Percentiles rank a stretch among this genome's conserved stretches.
Conservation (phyloP, 2,329 filamentous ascomycete genomes). For the Fusarium albosuccineum region DNA sequence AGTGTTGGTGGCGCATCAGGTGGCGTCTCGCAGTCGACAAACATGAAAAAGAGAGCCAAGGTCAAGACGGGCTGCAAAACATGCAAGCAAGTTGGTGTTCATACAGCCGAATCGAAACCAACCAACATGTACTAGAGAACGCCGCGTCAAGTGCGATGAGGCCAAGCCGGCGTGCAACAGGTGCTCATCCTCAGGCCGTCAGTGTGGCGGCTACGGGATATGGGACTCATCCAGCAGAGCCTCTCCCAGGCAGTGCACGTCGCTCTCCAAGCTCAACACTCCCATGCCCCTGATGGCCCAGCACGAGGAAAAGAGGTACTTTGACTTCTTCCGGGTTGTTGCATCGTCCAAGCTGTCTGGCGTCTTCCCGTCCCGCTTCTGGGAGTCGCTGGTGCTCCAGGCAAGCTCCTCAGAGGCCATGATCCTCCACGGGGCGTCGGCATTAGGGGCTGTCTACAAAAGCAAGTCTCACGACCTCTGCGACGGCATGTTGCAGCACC, state of each 20-base stretch:
- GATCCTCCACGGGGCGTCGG: neutral
- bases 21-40: no score
- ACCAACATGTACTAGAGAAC: neutral
- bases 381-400: neutral
- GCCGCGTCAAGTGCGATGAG: conserved; percentile 5
- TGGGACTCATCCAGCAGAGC: neutral
- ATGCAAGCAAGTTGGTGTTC: neutral
- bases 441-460: neutral
- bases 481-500: neutral
- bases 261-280: neutral
- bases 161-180: neutral
- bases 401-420: neutral
- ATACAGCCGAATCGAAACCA: no score
- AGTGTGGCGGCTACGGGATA: neutral
- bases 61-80: conserved; percentile 6
- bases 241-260: neutral
- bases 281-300: neutral
- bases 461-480: neutral
- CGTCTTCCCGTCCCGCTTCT: neutral
- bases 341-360: neutral
- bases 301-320: neutral
- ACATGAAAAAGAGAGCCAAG: neutral
- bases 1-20: no score
- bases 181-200: neutral
- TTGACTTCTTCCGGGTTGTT: conserved; percentile 2